These are phyloP conservation scores for Aureobasidium sp. DNA, from an alignment of 2,329 filamentous ascomycete genomes.

Conservation along the genomic window DNA sequence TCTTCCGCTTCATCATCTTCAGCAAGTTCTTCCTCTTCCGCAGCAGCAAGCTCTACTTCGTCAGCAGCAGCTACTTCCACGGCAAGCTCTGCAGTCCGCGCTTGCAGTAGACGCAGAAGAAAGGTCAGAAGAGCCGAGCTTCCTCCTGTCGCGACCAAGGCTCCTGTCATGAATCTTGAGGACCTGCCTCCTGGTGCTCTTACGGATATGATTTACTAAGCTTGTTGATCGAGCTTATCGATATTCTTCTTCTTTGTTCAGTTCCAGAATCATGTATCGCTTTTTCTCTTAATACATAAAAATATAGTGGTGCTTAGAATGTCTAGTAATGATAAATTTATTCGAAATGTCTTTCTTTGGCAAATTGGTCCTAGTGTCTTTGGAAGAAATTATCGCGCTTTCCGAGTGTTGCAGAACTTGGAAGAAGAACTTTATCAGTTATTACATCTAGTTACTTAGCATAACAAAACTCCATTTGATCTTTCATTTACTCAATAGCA, in stretches of 20 bases:
- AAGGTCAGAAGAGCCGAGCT: constrained; percentile 2
- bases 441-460: too few relatives aligned
- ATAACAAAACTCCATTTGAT: too few relatives aligned
- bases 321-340: too few relatives aligned
- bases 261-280: too few relatives aligned
- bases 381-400: too few relatives aligned
- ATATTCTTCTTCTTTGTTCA: too few relatives aligned
- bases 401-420: too few relatives aligned
- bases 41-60: not conserved
- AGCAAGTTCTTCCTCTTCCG: not conserved
- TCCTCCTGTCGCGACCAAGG: not conserved
- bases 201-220: not conserved
- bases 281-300: not conserved
- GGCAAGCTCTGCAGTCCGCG: not conserved
- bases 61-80: too few relatives aligned
- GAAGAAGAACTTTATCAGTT: too few relatives aligned
- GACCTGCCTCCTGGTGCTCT: not conserved
- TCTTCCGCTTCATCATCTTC: not conserved
- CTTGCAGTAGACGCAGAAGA: not conserved
- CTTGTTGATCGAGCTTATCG: not conserved
- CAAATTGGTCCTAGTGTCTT: too few relatives aligned
- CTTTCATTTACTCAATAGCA: not conserved
- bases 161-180: not conserved
- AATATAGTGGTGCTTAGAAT: not conserved
- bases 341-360: too few relatives aligned